Base-by-base conservation (phyloP, 2,329 filamentous ascomycete genomes). In the Aspergillus sp. region DNA sequence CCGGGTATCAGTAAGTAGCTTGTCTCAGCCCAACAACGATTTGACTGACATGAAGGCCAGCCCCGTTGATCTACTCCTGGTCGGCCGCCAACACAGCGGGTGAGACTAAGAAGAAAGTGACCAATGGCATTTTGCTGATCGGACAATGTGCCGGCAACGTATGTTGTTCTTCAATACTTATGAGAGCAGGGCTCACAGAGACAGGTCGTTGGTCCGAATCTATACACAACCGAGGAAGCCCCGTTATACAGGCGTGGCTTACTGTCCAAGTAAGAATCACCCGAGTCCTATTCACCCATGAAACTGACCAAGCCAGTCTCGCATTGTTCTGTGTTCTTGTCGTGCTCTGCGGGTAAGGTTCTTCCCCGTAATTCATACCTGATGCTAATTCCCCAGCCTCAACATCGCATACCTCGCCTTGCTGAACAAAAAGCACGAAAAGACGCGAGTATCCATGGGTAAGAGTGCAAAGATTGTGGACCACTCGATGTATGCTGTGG, bases 51-150 rank as follows among this genome's bases (percentile, higher is more conserved):
- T 11, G 25, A 10, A 29, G 9, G 25, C 25, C 9, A 79, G 78
- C 84, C 3, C 84, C 87, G 36, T 80, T 85, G 49, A 89, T 85
- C 60, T 88, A 90, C 62, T 87, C 84, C 57, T 89, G 86, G 66
- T 90, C 87, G 16, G 84, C 81, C 0, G 81, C 72, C 38, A 85
- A 76, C 40, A 77, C 86, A 0, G 86, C 81, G 0, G 86, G 86
- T 1, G 85, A 88, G 62, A 88, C 86, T 0, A 89, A 89, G 69
- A 82, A 83, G 57, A 88, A 88, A 62, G 80, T 81, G 9, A 86
- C 81, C 0, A 87, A 84, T 0, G 84, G 80, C 11, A 75, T 87
- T 5, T 73, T 88, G 1, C 86, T 88, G 60, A 78, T 88, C 44
- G 84, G 85, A 4, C 81, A 85, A 53, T 86, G 81, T 47, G 80